Evolutionary conservation across 2,329 filamentous ascomycete genomes (phyloP), one percentile per base, ranked within the genome.

Genomic region (Cladophialophora yegresii): DNA sequence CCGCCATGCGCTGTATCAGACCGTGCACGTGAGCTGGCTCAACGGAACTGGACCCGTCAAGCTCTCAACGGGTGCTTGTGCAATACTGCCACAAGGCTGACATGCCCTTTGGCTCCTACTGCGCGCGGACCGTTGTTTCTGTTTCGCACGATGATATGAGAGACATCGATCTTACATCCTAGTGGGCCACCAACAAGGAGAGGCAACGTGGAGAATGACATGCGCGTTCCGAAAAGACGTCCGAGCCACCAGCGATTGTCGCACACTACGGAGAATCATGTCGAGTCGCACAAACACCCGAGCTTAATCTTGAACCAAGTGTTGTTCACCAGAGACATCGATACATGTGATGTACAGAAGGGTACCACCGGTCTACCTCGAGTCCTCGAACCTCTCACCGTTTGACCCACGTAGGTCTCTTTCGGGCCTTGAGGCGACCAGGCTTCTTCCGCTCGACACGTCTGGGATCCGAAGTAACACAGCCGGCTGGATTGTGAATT

Each of bases 341-440:
- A 58, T 55, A 71, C 71, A 71, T 71, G 68, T 67, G 66, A 66
- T 71, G 65, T 70, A 71, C 71, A 73, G 64, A 70, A 30, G 54
- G 68, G 68, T 59, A 63, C 59, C 62, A 61, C 55, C 8, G n/a
- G 43, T 51, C 50, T 32, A 33, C 13, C 28, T 57, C 51, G 56
- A 55, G 33, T 33, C 61, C 13, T 23, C 45, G 43, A 50, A 51
- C 49, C 40, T 62, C 68, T 78, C 71, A 88, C 77, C 86, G 83
- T 87, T 97, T 98, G 84, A 98, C 93, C 95, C 96, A 99, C 73
- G 95, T 86, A 66, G 93, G 93, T 87, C 90, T 96, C 87, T 99
- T 99, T 80, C 95, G 90, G 64, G 95, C 93, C 85, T 99, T 99
- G 81, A 96, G 79, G 75, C 92, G 91, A 72, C 95, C 96, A 63